Conservation (phyloP, 2,329 filamentous ascomycete species). For the Cordyceps fumosorosea region DNA sequence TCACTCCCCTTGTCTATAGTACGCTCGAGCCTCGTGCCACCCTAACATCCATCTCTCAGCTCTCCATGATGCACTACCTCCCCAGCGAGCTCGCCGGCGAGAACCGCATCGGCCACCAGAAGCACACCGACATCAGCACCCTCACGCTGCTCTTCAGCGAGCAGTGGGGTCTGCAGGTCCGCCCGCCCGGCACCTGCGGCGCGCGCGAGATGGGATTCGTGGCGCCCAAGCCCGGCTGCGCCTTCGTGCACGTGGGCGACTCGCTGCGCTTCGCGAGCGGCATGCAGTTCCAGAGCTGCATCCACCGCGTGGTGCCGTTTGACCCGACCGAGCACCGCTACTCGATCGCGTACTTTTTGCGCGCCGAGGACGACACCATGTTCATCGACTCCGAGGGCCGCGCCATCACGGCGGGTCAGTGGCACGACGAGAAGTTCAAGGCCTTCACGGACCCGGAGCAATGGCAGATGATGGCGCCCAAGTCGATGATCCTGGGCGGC, state of each 20-base stretch:
- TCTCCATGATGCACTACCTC: slow-evolving; percentile 51
- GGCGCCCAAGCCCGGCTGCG: slow-evolving; percentile 42
- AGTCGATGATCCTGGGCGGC: slow-evolving; percentile 42
- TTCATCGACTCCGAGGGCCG: slow-evolving; percentile 49
- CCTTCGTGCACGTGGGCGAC: slow-evolving; percentile 54
- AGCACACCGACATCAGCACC: slow-evolving; percentile 51
- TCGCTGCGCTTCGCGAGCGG: slow-evolving; percentile 49
- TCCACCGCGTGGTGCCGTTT: slow-evolving; percentile 51
- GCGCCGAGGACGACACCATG: slow-evolving; percentile 49
- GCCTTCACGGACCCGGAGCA: slow-evolving; percentile 39
- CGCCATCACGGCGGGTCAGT: slow-evolving; percentile 45
- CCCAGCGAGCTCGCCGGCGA: slow-evolving; percentile 35
- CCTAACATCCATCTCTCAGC: slow-evolving; percentile 10
- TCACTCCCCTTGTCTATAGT: not conserved
- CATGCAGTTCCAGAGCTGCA: slow-evolving; percentile 48
- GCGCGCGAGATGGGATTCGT: slow-evolving; percentile 46
- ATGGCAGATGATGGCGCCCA: slow-evolving; percentile 40
- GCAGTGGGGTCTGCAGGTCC: slow-evolving; percentile 52
- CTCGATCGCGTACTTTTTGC: slow-evolving; percentile 53
- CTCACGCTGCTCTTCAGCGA: slow-evolving; percentile 49
- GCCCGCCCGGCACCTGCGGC: slow-evolving; percentile 36
- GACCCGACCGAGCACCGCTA: slow-evolving; percentile 48
- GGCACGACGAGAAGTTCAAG: slow-evolving; percentile 50
- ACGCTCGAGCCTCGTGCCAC: not conserved
- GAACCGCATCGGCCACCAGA: slow-evolving; percentile 45